Evolutionary conservation across 192 early-diverging fungal genomes (phyloP), one percentile per base, ranked within the genome.

Genomic region (Backusella tarrabulga): DNA sequence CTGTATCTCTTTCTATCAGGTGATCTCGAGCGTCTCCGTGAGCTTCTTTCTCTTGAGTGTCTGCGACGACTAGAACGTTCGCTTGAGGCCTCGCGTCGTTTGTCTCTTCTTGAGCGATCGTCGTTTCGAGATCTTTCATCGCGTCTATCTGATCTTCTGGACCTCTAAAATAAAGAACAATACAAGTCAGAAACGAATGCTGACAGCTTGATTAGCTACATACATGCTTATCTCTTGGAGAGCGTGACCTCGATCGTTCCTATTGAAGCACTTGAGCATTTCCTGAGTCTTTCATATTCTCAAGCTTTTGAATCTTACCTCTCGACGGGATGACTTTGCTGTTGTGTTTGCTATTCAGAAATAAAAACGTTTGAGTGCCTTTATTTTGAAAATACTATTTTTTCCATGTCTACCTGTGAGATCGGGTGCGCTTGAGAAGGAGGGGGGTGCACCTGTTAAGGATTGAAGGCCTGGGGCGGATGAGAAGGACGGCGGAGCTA

Each of bases 401-500:
- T 29, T 29, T 29, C 1, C 1, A 1, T 34, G 4, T 14, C 68
- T 78, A 78, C 77, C 72, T 34, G 54, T 11, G 6, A 78, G 14
- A 6, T 78, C 54, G 15, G 71, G 77, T 23, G 77, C 63, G 21
- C 71, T 73, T 14, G 71, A 42, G 34, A 63, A 73, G 17, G 71
- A 46, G 0, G 68, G 76, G 8, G 12, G 41, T 63, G n/a, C n/a
- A 34, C 23, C 32, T 17, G 23, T 66, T 2, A 26, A 21, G 1
- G 40, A n/a, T 44, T 35, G 36, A 23, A 41, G 36, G 17, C 68
- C 66, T 0, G 77, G 77, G 11, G 77, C 77, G 3, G 63, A 26
- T 2, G 50, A 34, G 32, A 79, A 79, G 0, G 77, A 79, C 36
- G 72, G 77, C 11, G 56, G 56, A 26, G 23, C 56, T 60, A 60